phyloP scores from a whole-genome alignment of 306 rosid species.

The Sphenostylis stenocarpa region DNA sequence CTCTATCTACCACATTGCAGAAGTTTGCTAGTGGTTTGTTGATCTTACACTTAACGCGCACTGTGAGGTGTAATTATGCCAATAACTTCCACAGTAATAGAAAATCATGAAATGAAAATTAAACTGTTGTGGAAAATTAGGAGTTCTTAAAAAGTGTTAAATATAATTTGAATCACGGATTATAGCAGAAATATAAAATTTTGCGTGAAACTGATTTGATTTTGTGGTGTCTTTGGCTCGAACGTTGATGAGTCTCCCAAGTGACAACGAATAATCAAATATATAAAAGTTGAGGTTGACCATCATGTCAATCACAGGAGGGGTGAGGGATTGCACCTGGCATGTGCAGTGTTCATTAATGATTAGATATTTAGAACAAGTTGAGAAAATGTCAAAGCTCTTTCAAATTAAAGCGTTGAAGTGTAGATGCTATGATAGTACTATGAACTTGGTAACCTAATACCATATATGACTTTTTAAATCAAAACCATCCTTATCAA shows the following conservation, averaged over 20 bases:
- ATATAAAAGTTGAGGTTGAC: neutral
- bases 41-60: neutral
- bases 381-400: conserved; percentile 4
- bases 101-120: neutral
- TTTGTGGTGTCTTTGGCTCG: neutral
- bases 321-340: neutral
- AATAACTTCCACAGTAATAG: neutral
- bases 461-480: neutral
- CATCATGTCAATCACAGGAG: neutral
- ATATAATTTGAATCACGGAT: too few species aligned
- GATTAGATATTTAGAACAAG: neutral
- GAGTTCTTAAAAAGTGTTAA: too few species aligned
- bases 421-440: neutral
- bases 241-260: neutral
- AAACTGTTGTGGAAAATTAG: too few species aligned
- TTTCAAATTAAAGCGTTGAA: neutral
- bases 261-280: too few species aligned
- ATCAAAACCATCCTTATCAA: conserved; percentile 7
- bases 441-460: neutral
- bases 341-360: neutral
- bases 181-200: too few species aligned
- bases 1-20: too few species aligned
- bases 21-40: too few species aligned
- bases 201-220: neutral
- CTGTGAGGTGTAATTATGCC: neutral